Percentiles rank a stretch among this genome's conserved stretches.
phyloP scores from a whole-genome alignment of 768 basidiomycete species.

The Russula dissimulans region DNA sequence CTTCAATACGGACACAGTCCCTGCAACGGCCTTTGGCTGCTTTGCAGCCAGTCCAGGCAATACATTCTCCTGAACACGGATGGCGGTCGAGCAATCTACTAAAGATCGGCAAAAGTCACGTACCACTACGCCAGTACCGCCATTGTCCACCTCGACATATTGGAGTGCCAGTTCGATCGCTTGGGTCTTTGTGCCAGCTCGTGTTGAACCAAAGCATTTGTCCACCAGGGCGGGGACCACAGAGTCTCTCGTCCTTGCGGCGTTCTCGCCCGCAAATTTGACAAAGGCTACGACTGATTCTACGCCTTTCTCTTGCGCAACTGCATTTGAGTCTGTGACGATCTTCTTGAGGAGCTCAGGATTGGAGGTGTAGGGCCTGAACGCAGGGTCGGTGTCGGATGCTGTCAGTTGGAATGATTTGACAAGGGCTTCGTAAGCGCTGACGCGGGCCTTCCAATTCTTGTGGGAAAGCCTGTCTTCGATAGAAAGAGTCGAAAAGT shows the following conservation, averaged over 20 bases:
- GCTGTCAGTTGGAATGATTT: slow-evolving; percentile 82
- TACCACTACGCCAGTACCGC: slow-evolving; percentile 80
- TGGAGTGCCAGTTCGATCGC: slow-evolving; percentile 79
- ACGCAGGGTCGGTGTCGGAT: slow-evolving; percentile 89
- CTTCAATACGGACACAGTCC: slow-evolving; percentile 64
- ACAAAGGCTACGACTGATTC: slow-evolving; percentile 81
- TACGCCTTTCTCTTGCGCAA: slow-evolving; percentile 96
- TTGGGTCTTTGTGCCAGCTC: slow-evolving; percentile 83
- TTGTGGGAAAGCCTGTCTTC: slow-evolving; percentile 82
- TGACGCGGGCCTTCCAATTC: slow-evolving; percentile 98
- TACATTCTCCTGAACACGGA: slow-evolving; percentile 40
- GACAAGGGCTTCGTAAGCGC: slow-evolving; percentile 81
- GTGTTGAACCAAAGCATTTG: slow-evolving; percentile 86
- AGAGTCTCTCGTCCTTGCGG: slow-evolving; percentile 67
- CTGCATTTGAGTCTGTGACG: slow-evolving; percentile 85
- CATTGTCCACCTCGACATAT: slow-evolving; percentile 91
- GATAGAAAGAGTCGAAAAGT: slow-evolving; percentile 74
- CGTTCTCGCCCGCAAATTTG: slow-evolving; percentile 85
- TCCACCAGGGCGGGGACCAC: slow-evolving; percentile 92
- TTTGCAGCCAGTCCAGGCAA: slow-evolving; percentile 83
- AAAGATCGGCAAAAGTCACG: slow-evolving; percentile 31
- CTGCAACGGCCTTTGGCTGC: slow-evolving; percentile 89
- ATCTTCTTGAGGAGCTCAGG: slow-evolving; percentile 77
- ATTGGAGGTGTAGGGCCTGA: slow-evolving; percentile 79
- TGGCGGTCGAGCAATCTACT: slow-evolving; percentile 6